These are phyloP conservation scores for Cyclotella baltica DNA, from an alignment of 108 stramenopile genomes.

Conservation along the genomic window DNA sequence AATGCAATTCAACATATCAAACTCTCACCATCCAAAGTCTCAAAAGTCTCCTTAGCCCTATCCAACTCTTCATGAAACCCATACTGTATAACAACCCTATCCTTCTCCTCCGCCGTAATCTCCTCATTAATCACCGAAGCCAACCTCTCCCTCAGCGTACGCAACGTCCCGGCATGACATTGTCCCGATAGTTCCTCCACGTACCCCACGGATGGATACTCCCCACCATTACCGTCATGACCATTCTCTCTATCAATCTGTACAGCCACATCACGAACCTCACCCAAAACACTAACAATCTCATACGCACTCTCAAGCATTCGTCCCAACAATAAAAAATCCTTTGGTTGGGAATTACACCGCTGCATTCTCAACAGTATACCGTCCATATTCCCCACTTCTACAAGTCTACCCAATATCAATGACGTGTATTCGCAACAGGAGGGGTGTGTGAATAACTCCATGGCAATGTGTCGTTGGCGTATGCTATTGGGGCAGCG, in stretches of 20 bases:
- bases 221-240: conserved; percentile 1
- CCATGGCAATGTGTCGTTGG: conserved; percentile 83
- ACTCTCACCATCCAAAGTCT: conserved; percentile 62
- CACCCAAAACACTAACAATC: conserved; percentile 65
- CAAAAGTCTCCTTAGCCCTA: conserved; percentile 77
- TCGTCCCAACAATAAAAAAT: conserved; percentile 66
- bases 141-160: conserved; percentile 67
- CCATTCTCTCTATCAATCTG: conserved; percentile 32
- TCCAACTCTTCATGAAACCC: conserved; percentile 90
- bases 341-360: conserved; percentile 68
- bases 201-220: conserved; percentile 49
- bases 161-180: conserved; percentile 60
- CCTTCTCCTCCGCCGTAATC: conserved; percentile 62
- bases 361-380: conserved; percentile 89
- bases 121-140: conserved; percentile 75
- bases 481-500: conserved; percentile 59
- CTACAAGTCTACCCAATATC: conserved; percentile 62
- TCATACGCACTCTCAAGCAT: conserved; percentile 70
- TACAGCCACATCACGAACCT: conserved; percentile 44
- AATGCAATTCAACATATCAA: conserved; percentile 21
- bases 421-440: conserved; percentile 53
- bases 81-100: conserved; percentile 65
- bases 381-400: conserved; percentile 78
- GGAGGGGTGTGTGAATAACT: conserved; percentile 75
- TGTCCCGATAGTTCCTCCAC: conserved; percentile 49